Evolutionary conservation across 768 basidiomycete species (phyloP).

Genomic region (Chalciporus piperatus): DNA sequence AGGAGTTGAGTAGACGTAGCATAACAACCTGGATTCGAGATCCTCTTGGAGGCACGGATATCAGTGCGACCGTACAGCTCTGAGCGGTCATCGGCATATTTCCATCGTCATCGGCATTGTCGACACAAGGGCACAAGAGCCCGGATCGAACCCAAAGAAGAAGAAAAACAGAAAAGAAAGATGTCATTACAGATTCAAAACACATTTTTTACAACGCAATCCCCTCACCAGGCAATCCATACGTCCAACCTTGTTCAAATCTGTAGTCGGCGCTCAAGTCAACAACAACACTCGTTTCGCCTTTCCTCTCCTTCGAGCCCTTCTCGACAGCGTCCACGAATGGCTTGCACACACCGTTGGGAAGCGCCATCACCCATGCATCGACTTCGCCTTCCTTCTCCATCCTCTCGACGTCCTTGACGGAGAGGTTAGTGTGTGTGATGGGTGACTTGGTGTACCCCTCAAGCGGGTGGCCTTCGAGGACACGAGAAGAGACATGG

Average conservation of each 20-base stretch:
- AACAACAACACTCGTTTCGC: conserved; percentile 67
- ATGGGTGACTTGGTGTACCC: conserved; percentile 77
- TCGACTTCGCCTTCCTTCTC: conserved; percentile 90
- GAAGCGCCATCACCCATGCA: conserved; percentile 98
- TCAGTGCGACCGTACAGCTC: conserved; percentile 81
- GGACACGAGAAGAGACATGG: conserved; percentile 96
- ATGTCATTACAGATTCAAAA: conserved; percentile 36
- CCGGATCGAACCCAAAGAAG: conserved; percentile 3
- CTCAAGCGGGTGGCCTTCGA: conserved; percentile 76
- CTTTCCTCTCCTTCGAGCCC: conserved; percentile 55
- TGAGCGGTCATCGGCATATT: conserved; percentile 27
- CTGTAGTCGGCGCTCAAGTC: conserved; percentile 94
- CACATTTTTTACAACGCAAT: conserved; percentile 28
- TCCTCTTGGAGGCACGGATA: conserved; percentile 72
- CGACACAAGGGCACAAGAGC: too few species aligned
- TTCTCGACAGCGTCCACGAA: conserved; percentile 94
- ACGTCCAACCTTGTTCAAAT: conserved; percentile 94
- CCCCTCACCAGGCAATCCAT: conserved; percentile 96
- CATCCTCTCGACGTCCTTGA: conserved; percentile 79
- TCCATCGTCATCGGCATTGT: too few species aligned
- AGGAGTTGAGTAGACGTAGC: conserved; percentile 92
- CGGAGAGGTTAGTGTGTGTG: conserved; percentile 76
- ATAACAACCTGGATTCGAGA: conserved; percentile 98
- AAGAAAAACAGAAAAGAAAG: conserved; percentile 32
- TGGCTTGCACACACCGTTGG: conserved; percentile 95